Evolutionary conservation across 768 basidiomycete genomes (phyloP).

Genomic region (Rhizopogon salebrosus): DNA sequence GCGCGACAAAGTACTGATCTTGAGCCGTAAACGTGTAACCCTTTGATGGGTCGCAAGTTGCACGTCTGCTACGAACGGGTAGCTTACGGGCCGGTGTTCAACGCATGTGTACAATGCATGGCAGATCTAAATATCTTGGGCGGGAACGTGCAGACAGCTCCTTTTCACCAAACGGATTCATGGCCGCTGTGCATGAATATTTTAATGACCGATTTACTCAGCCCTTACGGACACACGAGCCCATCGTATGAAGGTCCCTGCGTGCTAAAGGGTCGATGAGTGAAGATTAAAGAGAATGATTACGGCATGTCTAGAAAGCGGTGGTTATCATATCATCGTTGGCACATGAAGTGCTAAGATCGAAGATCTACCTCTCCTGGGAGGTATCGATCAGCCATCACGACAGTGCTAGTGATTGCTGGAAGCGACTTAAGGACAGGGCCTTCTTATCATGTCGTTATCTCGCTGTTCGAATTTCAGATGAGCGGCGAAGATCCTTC

Average conservation of each 20-base stretch:
- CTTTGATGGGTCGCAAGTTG: neutral
- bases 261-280: neutral
- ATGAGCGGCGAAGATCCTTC: neutral
- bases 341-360: slow-evolving; percentile 5
- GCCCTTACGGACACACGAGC: neutral
- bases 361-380: slow-evolving; percentile 8
- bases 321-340: slow-evolving; percentile 7
- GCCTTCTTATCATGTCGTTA: no score
- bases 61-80: neutral
- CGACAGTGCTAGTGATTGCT: neutral
- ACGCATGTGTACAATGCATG: neutral
- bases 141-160: neutral
- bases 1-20: neutral
- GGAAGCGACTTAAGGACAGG: neutral
- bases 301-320: neutral
- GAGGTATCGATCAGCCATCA: slow-evolving; percentile 1
- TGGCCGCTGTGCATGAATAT: slow-evolving; percentile 6
- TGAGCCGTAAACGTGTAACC: neutral
- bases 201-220: slow-evolving; percentile 19
- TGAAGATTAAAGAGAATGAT: neutral
- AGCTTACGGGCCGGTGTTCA: neutral
- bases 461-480: no score
- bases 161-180: slow-evolving; percentile 1
- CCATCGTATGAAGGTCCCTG: neutral
- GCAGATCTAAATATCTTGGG: neutral